A percentile compares a stretch with the other conserved stretches of the same genome.
Conservation (phyloP, 2,329 filamentous ascomycete genomes). For the Phyllosticta citribraziliensis region DNA sequence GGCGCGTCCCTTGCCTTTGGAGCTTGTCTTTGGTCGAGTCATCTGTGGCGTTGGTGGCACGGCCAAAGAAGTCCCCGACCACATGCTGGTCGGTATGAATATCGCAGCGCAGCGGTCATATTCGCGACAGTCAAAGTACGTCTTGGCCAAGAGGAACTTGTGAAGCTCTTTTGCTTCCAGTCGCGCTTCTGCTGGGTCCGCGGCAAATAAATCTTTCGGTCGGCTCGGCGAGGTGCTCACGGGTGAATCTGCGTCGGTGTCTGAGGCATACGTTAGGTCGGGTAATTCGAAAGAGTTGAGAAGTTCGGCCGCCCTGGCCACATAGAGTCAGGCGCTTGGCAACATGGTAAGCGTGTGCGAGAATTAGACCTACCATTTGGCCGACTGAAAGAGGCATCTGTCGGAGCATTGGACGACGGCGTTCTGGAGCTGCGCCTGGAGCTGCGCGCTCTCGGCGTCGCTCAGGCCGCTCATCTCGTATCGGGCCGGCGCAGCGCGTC, state of each 20-base stretch:
- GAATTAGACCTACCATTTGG: conserved; percentile 65
- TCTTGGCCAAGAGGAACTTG: conserved; percentile 82
- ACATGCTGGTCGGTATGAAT: conserved; percentile 70
- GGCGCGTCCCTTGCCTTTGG: conserved; percentile 52
- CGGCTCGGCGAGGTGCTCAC: conserved; percentile 44
- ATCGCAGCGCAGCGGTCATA: conserved; percentile 88
- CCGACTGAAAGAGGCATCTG: conserved; percentile 86
- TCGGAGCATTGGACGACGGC: conserved; percentile 88
- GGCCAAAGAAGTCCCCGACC: conserved; percentile 52
- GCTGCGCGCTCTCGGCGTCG: conserved; percentile 41
- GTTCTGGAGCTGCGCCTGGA: conserved; percentile 68
- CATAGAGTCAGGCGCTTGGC: conserved; percentile 12
- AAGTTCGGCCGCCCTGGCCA: conserved; percentile 78
- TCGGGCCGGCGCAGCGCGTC: background rate
- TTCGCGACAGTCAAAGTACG: conserved; percentile 90
- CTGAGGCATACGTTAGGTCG: conserved; percentile 43
- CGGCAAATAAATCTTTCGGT: conserved; percentile 30
- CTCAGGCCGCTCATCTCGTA: conserved; percentile 21
- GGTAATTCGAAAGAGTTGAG: conserved; percentile 64
- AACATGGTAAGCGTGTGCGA: conserved; percentile 1
- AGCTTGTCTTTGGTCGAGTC: conserved; percentile 24
- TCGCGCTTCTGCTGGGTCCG: conserved; percentile 60
- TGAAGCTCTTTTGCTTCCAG: conserved; percentile 72
- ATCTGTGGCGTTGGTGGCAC: conserved; percentile 12
- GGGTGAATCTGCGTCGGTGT: conserved; percentile 49